Base-by-base conservation (phyloP, 345 rosid species). In the Microcos paniculata region DNA sequence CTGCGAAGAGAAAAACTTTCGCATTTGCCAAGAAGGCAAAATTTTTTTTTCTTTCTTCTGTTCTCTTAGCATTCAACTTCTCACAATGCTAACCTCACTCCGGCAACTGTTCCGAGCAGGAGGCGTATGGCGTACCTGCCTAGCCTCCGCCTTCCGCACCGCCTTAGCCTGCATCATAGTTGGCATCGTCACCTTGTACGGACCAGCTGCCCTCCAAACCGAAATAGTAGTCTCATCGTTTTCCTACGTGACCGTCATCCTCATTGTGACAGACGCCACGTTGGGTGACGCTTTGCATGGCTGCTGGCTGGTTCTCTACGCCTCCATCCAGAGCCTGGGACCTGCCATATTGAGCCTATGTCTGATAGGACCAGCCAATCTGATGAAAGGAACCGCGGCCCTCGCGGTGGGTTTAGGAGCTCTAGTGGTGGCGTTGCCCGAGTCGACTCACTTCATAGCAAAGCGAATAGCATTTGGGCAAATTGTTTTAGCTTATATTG, bases 381-480 rank as follows among this genome's bases (percentile, higher is more conserved):
- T 95, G 33, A 86, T 85, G 0, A 71, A 62, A 9, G 81, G 28
- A 70, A 89, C 88, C 30, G 83, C 88, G 1, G 87, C 96, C 1
- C 33, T 95, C 4, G 91, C 90, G 1, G 97, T 88, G 67, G 89
- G 84, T 33, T 45, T 88, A 19, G 93, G 87, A 9, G 91, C 87
- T 6, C 82, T 84, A 30, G 88, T 88, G 11, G 96, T 93, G 82
- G 89, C 78, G 31, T 42, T 89, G 73, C 95, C 94, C 0, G 81
- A 84, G 57, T 76, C 85, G 38, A 93, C 94, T 23, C 93, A 85
- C 72, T 55, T 88, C 85, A 65, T 85, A 42, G 88, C 92, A 8
- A 95, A 88, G 82, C 85, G 97, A 5, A 88, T 95, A 46, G 97
- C 96, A 0, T 79, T 93, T 62, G 98, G 99, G 1, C 99, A 95